Evolutionary conservation across 768 basidiomycete genomes (phyloP).

Genomic region (Kwoniella sp.): DNA sequence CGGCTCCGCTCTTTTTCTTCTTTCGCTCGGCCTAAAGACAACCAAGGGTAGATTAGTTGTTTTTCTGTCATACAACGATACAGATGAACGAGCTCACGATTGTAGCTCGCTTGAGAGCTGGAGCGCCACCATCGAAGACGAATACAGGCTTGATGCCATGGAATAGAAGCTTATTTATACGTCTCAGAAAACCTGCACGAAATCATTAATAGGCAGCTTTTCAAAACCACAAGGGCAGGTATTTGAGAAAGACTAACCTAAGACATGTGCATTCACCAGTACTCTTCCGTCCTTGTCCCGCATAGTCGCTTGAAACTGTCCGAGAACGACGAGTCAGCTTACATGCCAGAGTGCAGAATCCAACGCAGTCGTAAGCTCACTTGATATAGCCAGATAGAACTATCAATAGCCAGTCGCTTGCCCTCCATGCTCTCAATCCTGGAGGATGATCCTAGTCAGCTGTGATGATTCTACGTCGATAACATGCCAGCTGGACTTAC

Average conservation of each 20-base stretch:
- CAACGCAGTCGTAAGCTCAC: too few relatives aligned
- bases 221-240: too few relatives aligned
- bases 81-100: constrained; percentile 63
- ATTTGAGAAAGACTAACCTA: constrained; percentile 62
- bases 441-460: constrained; percentile 27
- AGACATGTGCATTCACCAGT: constrained; percentile 87
- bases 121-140: constrained; percentile 97
- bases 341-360: too few relatives aligned
- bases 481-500: constrained; percentile 63
- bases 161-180: constrained; percentile 91
- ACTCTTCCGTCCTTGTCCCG: constrained; percentile 91
- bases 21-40: constrained; percentile 72
- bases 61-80: neutral
- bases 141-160: constrained; percentile 98
- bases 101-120: constrained; percentile 80
- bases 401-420: constrained; percentile 95
- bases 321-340: too few relatives aligned
- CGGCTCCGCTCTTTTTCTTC: constrained; percentile 88
- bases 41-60: constrained; percentile 15
- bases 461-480: too few relatives aligned
- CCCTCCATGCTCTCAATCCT: constrained; percentile 94
- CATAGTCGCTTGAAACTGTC: constrained; percentile 92
- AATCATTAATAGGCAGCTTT: neutral
- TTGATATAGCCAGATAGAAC: constrained; percentile 99
- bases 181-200: constrained; percentile 57